Evolutionary conservation across 306 rosid species (phyloP).

Genomic region (cucumber (Cucumis sativus)): DNA sequence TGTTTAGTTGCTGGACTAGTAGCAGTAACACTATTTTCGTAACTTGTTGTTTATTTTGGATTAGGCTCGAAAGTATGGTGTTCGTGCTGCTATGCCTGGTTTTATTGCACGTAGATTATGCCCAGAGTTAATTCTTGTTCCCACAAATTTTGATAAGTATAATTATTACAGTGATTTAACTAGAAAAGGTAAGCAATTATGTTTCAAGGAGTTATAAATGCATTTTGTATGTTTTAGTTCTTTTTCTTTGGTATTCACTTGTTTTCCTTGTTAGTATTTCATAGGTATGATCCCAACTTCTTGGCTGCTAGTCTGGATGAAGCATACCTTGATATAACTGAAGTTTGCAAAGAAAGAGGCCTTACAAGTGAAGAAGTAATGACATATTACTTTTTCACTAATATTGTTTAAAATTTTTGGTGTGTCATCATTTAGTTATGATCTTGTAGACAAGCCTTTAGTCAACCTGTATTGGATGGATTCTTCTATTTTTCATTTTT

Average conservation of each 20-base stretch:
- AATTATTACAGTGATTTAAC: constrained; percentile 57
- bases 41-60: neutral
- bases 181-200: constrained; percentile 48
- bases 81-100: constrained; percentile 99
- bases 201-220: neutral
- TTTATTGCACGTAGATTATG: constrained; percentile 82
- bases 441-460: neutral
- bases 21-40: neutral
- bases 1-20: neutral
- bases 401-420: neutral
- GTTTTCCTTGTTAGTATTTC: constrained; percentile 41
- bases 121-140: constrained; percentile 73
- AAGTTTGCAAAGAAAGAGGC: constrained; percentile 63
- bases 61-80: constrained; percentile 85
- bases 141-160: constrained; percentile 72
- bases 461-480: neutral
- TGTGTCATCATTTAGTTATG: neutral
- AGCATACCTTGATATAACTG: constrained; percentile 87
- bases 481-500: neutral
- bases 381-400: neutral
- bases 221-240: constrained; percentile 1
- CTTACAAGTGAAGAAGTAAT: constrained; percentile 51
- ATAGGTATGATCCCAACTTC: constrained; percentile 72
- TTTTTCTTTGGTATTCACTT: constrained; percentile 4
- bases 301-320: constrained; percentile 83